Evolutionary conservation across 75 land plant species (phyloP).

Genomic region (Cunninghamia lanceolata): DNA sequence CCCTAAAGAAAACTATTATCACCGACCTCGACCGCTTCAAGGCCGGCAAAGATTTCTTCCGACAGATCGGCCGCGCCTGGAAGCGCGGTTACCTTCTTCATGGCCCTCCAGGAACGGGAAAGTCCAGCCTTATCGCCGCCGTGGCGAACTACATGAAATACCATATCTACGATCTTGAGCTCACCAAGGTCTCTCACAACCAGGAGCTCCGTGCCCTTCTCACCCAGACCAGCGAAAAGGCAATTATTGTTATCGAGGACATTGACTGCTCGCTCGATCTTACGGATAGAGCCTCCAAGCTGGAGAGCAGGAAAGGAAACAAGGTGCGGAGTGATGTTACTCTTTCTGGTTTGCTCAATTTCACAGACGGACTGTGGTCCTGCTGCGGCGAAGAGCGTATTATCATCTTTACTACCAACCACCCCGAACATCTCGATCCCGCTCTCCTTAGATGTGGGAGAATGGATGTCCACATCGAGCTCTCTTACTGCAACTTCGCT

Average conservation of each 20-base stretch:
- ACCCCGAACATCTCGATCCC: too few species aligned
- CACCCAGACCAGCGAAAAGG: conserved; percentile 21
- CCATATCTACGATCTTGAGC: conserved; percentile 57
- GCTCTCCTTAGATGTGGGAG: too few species aligned
- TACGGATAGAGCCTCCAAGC: not conserved
- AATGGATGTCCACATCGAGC: too few species aligned
- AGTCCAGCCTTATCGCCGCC: conserved; percentile 62
- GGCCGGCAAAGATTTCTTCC: conserved; percentile 30
- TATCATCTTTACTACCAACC: too few species aligned
- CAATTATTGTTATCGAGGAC: conserved; percentile 47
- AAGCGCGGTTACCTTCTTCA: conserved; percentile 67
- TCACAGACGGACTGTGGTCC: too few species aligned
- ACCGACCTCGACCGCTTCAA: conserved; percentile 40
- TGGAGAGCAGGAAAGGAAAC: too few species aligned
- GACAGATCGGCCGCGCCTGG: conserved; percentile 58
- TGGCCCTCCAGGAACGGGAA: conserved; percentile 74
- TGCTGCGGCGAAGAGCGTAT: too few species aligned
- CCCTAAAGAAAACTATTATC: conserved; percentile 15
- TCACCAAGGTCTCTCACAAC: conserved; percentile 34
- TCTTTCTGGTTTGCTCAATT: too few species aligned
- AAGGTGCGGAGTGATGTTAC: too few species aligned
- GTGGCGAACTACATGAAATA: conserved; percentile 54
- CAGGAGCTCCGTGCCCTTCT: conserved; percentile 32
- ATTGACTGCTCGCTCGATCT: conserved; percentile 33
- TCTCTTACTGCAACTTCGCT: too few species aligned